Base-by-base conservation (phyloP, 2,329 filamentous ascomycete genomes). In the Alternaria triticina region DNA sequence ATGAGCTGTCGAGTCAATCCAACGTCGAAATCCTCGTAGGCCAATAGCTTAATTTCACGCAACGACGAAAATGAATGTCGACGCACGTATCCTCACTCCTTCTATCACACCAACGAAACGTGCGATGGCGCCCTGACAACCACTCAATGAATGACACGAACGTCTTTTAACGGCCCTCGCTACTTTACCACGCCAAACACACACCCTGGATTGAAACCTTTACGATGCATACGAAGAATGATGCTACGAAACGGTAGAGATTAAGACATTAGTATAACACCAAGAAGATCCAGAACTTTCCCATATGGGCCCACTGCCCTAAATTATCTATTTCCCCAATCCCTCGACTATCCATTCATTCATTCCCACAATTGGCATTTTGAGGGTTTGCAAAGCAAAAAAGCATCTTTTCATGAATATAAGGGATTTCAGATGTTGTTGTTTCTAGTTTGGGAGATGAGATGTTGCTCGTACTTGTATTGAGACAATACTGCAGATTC, bases 1-100 rank as follows among this genome's bases (percentile, higher is more conserved):
- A 90, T 71, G 88, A 90, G 76, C 80, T 90, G 62, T 87, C 87
- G 59, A 84, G 86, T 68, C 86, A 85, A 72, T 87, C 86, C 65
- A 85, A 85, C 61, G 85, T 88, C 67, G 87, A 89, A 77, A 88
- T 89, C 75, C 87, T 89, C 72, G 87, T 89, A 72, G 88, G 89
- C 82, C 88, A 87, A 79, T 78, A 64, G 69, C 33, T 40, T 77
- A 65, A 54, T 50, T 22, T 22, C 57, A 59, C 25, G 17, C 25
- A 50, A 44, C 43, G 40, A 51, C 59, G 49, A 66, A 60, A 69
- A 64, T 52, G 62, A 66, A 68, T 40, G 62, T 61, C 64, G 65
- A 66, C 64, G 61, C 61, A 68, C 66, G 59, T 70, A 67, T 65
- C 60, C 61, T 67, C 71, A 69, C 70, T 73, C 61, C 67, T 66